Conservation (phyloP, 306 rosid genomes). For the Neltuma alba region DNA sequence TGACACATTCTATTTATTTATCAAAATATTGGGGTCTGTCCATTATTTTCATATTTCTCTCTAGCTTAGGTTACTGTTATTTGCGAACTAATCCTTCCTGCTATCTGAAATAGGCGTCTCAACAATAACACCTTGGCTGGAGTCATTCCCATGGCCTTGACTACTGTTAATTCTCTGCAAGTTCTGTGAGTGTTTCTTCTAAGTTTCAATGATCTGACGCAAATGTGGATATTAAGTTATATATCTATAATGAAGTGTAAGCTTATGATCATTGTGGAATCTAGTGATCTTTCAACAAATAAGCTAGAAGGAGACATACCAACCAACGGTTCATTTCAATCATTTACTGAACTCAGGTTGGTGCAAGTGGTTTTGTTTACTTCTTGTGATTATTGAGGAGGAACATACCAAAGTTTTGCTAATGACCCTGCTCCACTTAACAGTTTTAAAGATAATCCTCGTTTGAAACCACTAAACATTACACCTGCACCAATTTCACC, state of each 20-base stretch:
- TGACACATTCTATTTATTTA: not conserved
- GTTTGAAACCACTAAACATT: fast-evolving
- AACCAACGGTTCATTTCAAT: slow-evolving; percentile 62
- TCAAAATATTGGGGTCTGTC: not conserved
- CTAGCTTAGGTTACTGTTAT: slow-evolving; percentile 1
- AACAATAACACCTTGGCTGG: slow-evolving; percentile 69
- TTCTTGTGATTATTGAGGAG: not conserved
- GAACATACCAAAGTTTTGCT: slow-evolving; percentile 8
- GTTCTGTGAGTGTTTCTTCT: slow-evolving; percentile 63
- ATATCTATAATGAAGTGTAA: not conserved
- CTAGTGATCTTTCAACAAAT: slow-evolving; percentile 72
- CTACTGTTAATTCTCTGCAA: slow-evolving; percentile 48
- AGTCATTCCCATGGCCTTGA: slow-evolving; percentile 50
- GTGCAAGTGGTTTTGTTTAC: slow-evolving; percentile 15
- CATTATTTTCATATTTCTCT: not conserved
- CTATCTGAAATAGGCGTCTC: slow-evolving; percentile 62
- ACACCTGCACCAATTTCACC: slow-evolving; percentile 46
- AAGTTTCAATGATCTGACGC: not conserved
- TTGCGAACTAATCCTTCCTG: slow-evolving; percentile 26
- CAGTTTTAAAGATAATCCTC: slow-evolving; percentile 49
- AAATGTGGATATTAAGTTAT: not conserved
- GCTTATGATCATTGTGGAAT: slow-evolving; percentile 34
- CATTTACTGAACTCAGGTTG: slow-evolving; percentile 68
- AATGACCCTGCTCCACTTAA: not conserved
- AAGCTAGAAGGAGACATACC: slow-evolving; percentile 56